Evolutionary conservation across 768 basidiomycete genomes (phyloP).

Genomic region (Cystofilobasidium capitatum): DNA sequence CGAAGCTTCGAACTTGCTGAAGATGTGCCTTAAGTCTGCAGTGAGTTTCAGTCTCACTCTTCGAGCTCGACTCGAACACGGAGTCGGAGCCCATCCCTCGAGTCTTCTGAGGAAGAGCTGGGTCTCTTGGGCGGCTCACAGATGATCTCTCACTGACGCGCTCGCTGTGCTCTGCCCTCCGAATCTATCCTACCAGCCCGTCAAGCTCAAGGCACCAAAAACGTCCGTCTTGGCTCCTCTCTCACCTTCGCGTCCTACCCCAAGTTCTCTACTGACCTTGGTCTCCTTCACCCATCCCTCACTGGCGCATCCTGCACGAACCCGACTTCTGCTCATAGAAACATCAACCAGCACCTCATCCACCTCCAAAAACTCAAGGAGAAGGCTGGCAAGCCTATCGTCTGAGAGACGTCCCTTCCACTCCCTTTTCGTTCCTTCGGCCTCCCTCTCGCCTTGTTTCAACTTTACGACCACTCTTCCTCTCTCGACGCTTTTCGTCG

Average conservation of each 20-base stretch:
- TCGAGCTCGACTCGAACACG: background rate
- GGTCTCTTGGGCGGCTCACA: background rate
- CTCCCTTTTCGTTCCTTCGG: background rate
- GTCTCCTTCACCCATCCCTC: background rate
- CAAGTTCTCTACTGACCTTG: background rate
- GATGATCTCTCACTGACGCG: background rate
- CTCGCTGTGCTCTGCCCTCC: background rate
- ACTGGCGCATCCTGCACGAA: background rate
- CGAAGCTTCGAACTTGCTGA: background rate
- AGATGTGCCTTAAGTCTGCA: conserved; percentile 14
- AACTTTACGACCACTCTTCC: background rate
- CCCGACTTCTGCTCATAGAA: background rate
- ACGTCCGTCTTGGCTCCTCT: background rate
- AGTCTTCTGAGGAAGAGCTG: background rate
- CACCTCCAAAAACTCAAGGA: conserved; percentile 14
- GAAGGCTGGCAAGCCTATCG: background rate
- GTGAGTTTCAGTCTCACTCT: background rate
- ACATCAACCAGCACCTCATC: conserved; percentile 24
- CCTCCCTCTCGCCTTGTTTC: background rate
- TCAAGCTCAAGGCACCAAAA: conserved; percentile 8
- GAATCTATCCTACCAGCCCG: background rate
- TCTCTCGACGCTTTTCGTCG: background rate
- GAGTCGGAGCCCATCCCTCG: background rate
- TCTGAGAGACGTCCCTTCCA: background rate
- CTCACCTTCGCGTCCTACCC: background rate